Evolutionary conservation across 2,329 filamentous ascomycete genomes (phyloP), one percentile per base, ranked within the genome.

Genomic region (Chaetomium globosum): DNA sequence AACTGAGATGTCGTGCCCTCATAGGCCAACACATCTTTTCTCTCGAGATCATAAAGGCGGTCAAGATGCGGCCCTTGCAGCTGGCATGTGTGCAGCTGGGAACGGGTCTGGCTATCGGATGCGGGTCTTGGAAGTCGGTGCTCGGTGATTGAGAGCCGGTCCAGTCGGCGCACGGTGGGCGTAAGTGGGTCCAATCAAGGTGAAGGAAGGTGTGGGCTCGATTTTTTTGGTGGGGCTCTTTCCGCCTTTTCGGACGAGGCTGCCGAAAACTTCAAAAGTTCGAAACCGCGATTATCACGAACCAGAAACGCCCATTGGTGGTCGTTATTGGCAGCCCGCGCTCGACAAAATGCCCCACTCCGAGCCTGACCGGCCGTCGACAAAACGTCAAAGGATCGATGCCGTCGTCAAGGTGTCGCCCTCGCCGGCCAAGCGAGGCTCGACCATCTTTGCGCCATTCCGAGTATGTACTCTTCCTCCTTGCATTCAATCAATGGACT

Each of bases 381-480:
- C 83, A 66, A 97, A 97, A 82, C 88, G 93, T 69, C 90, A 92
- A 78, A 93, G 89, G 80, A 80, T 87, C 65, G 78, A 80, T 68
- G 77, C 81, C 67, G 77, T 73, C 70, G 78, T 53, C 49, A 70
- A 69, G 57, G 48, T 69, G 39, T 43, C 39, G 19, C 52, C 67
- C 31, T 19, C 67, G 16, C 19, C 61, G 33, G 48, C 67, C 28
- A 70, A 65, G n/a, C 65, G 59, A 73, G 83, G 85, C 63, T 96
- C 93, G 12, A 87, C 87, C 75, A 92, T 98, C 71, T 98, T 99
- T 81, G 91, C 93, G 72, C 94, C 95, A 1, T 98, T 94, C 80
- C 83, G 95, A 77, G 93, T 96, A 87, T 70, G 88, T 61, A 26
- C 13, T 43, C 39, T 2, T 43, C 16, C 39, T 43, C 16, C 16